phyloP scores from a whole-genome alignment of 169 alveolate genomes.

The Plasmodium gaboni region DNA sequence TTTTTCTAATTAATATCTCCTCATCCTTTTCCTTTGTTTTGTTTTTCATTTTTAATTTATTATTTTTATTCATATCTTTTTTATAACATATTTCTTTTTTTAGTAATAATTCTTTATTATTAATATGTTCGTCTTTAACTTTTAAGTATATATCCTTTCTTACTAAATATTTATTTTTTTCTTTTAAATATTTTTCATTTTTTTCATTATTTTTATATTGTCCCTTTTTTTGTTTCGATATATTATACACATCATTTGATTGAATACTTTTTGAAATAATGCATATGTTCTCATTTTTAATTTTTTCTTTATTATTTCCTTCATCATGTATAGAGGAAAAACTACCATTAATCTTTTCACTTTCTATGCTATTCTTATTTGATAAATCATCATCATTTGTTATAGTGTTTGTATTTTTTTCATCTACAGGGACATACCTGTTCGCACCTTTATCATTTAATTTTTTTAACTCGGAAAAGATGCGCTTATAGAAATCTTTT shows the following conservation, averaged over 20 bases:
- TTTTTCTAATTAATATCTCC: background rate
- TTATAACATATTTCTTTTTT: background rate
- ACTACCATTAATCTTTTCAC: background rate
- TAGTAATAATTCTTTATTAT: background rate
- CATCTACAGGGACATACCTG: background rate
- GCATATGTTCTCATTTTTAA: background rate
- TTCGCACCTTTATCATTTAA: background rate
- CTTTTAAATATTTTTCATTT: slow-evolving; percentile 32
- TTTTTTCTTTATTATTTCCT: background rate
- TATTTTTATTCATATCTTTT: background rate
- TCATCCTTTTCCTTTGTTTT: background rate
- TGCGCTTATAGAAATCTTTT: slow-evolving; percentile 28
- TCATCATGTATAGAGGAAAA: background rate
- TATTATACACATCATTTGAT: background rate
- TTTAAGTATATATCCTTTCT: slow-evolving; percentile 64
- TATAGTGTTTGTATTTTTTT: background rate
- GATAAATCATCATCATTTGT: background rate
- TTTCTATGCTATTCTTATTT: background rate
- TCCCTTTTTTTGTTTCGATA: slow-evolving; percentile 1
- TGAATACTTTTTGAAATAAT: background rate
- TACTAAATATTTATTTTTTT: slow-evolving; percentile 37
- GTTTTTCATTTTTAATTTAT: background rate
- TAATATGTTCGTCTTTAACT: slow-evolving; percentile 15
- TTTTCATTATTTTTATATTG: slow-evolving; percentile 1
- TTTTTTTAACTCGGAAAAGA: slow-evolving; percentile 29